phyloP scores from a whole-genome alignment of 2,329 filamentous ascomycete genomes.

The Colletotrichum coccodes region DNA sequence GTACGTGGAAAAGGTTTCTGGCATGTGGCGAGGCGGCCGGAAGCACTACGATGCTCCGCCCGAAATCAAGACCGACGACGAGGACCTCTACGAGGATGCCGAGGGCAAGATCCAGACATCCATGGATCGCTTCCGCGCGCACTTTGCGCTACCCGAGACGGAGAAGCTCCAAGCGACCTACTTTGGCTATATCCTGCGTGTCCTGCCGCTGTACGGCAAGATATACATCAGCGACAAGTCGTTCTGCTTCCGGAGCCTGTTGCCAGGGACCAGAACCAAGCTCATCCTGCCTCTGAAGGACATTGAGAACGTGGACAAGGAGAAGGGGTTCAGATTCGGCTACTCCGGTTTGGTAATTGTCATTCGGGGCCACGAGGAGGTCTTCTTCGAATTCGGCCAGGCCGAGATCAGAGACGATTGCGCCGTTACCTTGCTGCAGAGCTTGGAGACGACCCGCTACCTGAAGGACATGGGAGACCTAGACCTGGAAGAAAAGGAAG shows the following conservation, averaged over 20 bases:
- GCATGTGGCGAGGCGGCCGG: constrained; percentile 93
- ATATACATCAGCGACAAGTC: constrained; percentile 90
- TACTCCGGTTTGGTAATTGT: constrained; percentile 93
- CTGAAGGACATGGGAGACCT: constrained; percentile 76
- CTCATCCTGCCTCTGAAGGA: constrained; percentile 90
- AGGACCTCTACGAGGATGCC: constrained; percentile 63
- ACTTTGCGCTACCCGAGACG: constrained; percentile 87
- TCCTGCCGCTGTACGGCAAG: constrained; percentile 93
- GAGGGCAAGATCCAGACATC: constrained; percentile 73
- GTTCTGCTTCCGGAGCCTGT: constrained; percentile 92
- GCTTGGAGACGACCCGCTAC: constrained; percentile 77
- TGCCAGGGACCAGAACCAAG: constrained; percentile 91
- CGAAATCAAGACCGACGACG: constrained; percentile 63
- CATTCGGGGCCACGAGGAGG: constrained; percentile 91
- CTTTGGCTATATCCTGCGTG: constrained; percentile 90
- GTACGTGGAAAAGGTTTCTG: constrained; percentile 95
- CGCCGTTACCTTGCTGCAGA: constrained; percentile 80
- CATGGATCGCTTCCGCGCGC: constrained; percentile 85
- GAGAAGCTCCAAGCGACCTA: constrained; percentile 91
- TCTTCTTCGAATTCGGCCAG: constrained; percentile 93
- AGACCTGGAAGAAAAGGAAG: constrained; percentile 74
- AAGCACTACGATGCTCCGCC: constrained; percentile 82
- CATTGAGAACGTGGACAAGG: constrained; percentile 92
- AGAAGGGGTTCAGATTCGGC: constrained; percentile 92
- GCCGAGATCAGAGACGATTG: constrained; percentile 88